A percentile compares a stretch with the other conserved stretches of the same genome.
These are phyloP conservation scores for Plectosphaerella plurivora DNA, from an alignment of 2,329 filamentous ascomycete genomes.

Conservation along the genomic window DNA sequence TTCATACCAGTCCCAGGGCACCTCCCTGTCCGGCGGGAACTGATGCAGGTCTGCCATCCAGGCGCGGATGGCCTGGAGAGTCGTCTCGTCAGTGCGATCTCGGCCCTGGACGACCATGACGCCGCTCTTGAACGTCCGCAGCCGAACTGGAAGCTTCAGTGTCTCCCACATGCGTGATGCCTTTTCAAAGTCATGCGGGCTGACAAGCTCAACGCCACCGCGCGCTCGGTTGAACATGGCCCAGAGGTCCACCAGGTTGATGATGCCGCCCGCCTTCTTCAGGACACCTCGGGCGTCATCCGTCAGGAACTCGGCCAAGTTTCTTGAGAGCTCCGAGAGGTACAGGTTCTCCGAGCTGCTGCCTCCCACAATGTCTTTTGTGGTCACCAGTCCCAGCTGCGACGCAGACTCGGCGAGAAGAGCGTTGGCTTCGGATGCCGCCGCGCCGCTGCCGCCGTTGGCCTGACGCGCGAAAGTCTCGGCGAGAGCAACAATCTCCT, in stretches of 20 bases:
- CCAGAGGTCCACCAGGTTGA: slow-evolving; percentile 88
- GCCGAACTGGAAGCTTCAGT: slow-evolving; percentile 76
- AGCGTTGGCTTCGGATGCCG: slow-evolving; percentile 64
- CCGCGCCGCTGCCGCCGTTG: slow-evolving; percentile 53
- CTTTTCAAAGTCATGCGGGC: slow-evolving; percentile 85
- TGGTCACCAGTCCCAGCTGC: slow-evolving; percentile 85
- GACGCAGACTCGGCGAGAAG: slow-evolving; percentile 77
- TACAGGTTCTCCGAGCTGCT: slow-evolving; percentile 77
- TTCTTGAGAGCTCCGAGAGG: slow-evolving; percentile 78
- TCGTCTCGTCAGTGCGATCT: slow-evolving; percentile 88
- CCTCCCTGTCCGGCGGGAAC: slow-evolving; percentile 58
- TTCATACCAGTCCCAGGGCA: slow-evolving; percentile 68
- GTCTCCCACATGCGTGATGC: slow-evolving; percentile 86
- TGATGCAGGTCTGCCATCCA: slow-evolving; percentile 75
- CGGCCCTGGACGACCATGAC: slow-evolving; percentile 89
- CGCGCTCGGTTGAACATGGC: slow-evolving; percentile 90
- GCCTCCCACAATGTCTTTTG: slow-evolving; percentile 84
- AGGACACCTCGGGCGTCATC: slow-evolving; percentile 78
- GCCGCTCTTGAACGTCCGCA: slow-evolving; percentile 87
- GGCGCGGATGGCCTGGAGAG: slow-evolving; percentile 66
- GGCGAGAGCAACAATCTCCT: slow-evolving; percentile 90
- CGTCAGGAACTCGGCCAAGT: slow-evolving; percentile 82
- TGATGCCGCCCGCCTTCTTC: slow-evolving; percentile 77
- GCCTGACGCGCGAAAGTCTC: slow-evolving; percentile 76
- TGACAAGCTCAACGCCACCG: slow-evolving; percentile 91